These are phyloP conservation scores for Chimonanthus salicifolius DNA, from an alignment of 164 flowering plant species.

Conservation along the genomic window DNA sequence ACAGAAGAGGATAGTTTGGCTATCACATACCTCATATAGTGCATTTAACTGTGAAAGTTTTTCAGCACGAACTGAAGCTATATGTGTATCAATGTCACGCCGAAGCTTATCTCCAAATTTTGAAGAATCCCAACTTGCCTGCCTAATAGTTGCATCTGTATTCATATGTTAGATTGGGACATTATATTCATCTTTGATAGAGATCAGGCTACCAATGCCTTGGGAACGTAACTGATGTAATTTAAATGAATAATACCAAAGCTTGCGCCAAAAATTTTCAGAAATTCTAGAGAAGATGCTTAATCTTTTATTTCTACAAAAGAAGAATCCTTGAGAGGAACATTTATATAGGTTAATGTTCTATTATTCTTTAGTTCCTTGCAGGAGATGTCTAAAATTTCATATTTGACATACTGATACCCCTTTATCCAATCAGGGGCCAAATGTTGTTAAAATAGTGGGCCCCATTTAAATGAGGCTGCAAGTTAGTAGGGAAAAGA, in stretches of 20 bases:
- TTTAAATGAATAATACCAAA: not conserved
- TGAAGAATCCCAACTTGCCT: constrained; percentile 75
- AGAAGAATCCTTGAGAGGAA: too few species aligned
- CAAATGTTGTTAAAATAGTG: too few species aligned
- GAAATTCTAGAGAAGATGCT: not conserved
- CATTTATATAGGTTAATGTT: too few species aligned
- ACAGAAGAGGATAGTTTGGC: too few species aligned
- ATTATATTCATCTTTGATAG: not conserved
- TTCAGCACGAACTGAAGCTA: constrained; percentile 63
- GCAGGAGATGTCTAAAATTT: too few species aligned
- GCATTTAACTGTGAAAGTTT: constrained; percentile 72
- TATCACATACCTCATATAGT: constrained; percentile 56
- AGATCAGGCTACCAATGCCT: not conserved
- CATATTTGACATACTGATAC: too few species aligned
- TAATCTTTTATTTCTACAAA: too few species aligned
- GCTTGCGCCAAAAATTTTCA: not conserved
- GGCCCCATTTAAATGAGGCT: too few species aligned
- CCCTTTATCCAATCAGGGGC: too few species aligned
- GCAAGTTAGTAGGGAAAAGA: too few species aligned
- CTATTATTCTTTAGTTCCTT: too few species aligned
- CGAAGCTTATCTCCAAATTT: constrained; percentile 74
- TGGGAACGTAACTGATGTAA: not conserved
- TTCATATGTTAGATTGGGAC: constrained; percentile 9
- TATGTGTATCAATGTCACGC: constrained; percentile 88
- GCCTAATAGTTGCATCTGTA: constrained; percentile 59